Conservation (phyloP, 106 monocot species). For the Chionographis japonica region DNA sequence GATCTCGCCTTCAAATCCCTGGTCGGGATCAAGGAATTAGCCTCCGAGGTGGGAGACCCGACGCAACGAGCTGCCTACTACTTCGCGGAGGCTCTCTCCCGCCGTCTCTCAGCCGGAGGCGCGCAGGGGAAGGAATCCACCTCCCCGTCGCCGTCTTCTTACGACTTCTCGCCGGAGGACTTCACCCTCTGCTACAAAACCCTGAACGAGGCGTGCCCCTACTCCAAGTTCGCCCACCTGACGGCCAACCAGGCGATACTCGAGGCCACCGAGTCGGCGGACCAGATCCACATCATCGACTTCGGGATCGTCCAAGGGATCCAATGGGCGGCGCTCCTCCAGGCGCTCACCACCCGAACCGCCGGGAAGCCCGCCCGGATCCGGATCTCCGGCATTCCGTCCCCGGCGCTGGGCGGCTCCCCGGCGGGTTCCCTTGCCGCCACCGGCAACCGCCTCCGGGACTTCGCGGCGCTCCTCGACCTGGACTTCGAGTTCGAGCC, state of each 20-base stretch:
- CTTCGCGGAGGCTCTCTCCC: slow-evolving; percentile 66
- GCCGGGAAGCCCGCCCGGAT: slow-evolving; percentile 67
- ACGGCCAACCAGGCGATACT: slow-evolving; percentile 98
- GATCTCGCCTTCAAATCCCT: slow-evolving; percentile 53
- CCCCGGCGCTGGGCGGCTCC: slow-evolving; percentile 36
- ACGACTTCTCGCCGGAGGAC: slow-evolving; percentile 48
- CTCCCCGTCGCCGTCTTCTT: not conserved
- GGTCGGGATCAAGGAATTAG: slow-evolving; percentile 34
- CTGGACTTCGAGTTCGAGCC: slow-evolving; percentile 86
- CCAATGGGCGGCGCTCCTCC: slow-evolving; percentile 95
- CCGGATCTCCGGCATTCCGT: slow-evolving; percentile 80
- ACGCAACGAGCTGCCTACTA: slow-evolving; percentile 77
- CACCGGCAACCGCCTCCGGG: slow-evolving; percentile 58
- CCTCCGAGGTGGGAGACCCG: slow-evolving; percentile 75
- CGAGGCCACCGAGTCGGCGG: slow-evolving; percentile 68
- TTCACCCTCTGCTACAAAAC: slow-evolving; percentile 73
- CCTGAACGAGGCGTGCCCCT: slow-evolving; percentile 90
- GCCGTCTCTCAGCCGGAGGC: slow-evolving; percentile 27
- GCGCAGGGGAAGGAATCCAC: not conserved
- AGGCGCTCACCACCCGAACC: slow-evolving; percentile 76
- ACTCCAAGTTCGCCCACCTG: slow-evolving; percentile 88
- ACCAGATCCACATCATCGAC: slow-evolving; percentile 81
- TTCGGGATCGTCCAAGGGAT: slow-evolving; percentile 85
- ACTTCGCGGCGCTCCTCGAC: slow-evolving; percentile 67
- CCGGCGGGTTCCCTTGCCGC: slow-evolving; percentile 49